phyloP scores from a whole-genome alignment of 306 rosid species.

The Glycine latifolia region DNA sequence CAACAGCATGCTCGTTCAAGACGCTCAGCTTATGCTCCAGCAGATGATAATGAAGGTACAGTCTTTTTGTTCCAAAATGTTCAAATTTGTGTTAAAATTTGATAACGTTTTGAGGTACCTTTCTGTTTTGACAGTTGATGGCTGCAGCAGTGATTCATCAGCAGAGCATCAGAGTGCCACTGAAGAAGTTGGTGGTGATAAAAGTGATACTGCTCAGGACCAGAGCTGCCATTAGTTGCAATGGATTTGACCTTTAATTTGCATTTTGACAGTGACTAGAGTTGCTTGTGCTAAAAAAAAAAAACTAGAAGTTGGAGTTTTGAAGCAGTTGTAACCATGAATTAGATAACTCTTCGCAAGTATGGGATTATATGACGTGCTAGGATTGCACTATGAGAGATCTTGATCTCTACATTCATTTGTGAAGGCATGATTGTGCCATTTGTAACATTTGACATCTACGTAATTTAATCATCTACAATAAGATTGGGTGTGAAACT shows the following conservation, averaged over 20 bases:
- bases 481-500: conserved; percentile 45
- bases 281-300: conserved; percentile 46
- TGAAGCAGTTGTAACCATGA: conserved; percentile 52
- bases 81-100: conserved; percentile 18
- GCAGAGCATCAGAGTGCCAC: conserved; percentile 53
- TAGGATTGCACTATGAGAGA: conserved; percentile 41
- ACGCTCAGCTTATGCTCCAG: conserved; percentile 86
- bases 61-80: conserved; percentile 17
- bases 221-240: conserved; percentile 48
- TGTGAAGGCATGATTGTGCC: conserved; percentile 41
- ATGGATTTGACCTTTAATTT: conserved; percentile 22
- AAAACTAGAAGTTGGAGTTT: conserved; percentile 48
- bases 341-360: conserved; percentile 24
- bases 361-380: conserved; percentile 46
- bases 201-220: conserved; percentile 52
- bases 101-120: conserved; percentile 22
- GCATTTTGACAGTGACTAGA: conserved; percentile 33
- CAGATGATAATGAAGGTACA: conserved; percentile 74
- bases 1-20: conserved; percentile 88
- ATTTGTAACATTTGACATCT: conserved; percentile 51
- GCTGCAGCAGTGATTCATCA: background rate
- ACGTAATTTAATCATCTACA: conserved; percentile 42
- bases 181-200: conserved; percentile 47
- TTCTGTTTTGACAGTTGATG: conserved; percentile 50
- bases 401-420: conserved; percentile 41